A percentile compares a stretch with the other conserved stretches of the same genome.
Conservation (phyloP, 805 yeast genomes). For the Starmerella vaccinii region DNA sequence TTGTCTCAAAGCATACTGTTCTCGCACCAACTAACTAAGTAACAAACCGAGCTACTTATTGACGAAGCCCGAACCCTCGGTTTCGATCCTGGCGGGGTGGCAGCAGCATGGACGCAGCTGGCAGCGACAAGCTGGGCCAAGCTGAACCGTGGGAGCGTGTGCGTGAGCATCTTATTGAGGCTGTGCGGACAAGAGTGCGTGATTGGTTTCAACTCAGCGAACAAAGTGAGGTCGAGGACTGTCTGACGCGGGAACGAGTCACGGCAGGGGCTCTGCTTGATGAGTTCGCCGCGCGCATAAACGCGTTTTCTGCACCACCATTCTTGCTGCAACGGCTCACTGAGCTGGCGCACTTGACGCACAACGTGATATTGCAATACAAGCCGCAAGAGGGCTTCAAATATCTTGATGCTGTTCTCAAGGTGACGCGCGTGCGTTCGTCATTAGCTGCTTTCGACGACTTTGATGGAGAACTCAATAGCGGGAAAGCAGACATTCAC, state of each 20-base stretch:
- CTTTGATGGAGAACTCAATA: slow-evolving; percentile 24
- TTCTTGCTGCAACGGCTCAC: slow-evolving; percentile 34
- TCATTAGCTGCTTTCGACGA: slow-evolving; percentile 20
- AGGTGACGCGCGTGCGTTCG: slow-evolving; percentile 15
- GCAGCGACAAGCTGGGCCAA: not conserved
- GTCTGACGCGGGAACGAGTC: not conserved
- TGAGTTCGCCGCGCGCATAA: slow-evolving; percentile 7
- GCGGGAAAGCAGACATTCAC: slow-evolving; percentile 19
- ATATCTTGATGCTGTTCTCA: slow-evolving; percentile 20
- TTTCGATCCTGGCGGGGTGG: not conserved
- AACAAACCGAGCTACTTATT: no score
- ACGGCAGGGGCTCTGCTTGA: not conserved
- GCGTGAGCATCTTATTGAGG: not conserved
- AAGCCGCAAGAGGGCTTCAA: slow-evolving; percentile 24
- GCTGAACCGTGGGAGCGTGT: not conserved
- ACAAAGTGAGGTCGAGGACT: not conserved
- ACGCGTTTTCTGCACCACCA: slow-evolving; percentile 29
- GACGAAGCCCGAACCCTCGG: not conserved
- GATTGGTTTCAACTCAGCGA: not conserved
- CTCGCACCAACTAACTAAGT: no score
- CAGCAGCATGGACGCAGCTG: slow-evolving; percentile 1
- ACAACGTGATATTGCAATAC: slow-evolving; percentile 24
- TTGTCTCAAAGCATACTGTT: no score
- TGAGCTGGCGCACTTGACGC: slow-evolving; percentile 26
- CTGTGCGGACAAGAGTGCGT: not conserved